phyloP scores from a whole-genome alignment of 768 basidiomycete species.

The Termitomyces sp. region DNA sequence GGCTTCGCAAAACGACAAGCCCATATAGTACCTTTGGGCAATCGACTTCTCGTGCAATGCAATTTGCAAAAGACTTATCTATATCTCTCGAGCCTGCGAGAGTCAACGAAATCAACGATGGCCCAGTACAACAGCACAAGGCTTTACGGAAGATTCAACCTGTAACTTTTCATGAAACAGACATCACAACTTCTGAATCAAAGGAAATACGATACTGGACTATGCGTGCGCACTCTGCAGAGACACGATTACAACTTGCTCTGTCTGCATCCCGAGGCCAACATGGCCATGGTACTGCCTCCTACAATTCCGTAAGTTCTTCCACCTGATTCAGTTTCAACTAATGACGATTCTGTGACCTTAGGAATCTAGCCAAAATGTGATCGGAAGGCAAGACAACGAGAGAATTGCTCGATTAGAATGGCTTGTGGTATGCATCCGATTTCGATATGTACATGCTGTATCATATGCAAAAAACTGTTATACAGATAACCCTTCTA shows the following conservation, averaged over 20 bases:
- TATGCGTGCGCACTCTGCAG: conserved; percentile 60
- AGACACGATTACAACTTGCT: conserved; percentile 43
- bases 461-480: not conserved
- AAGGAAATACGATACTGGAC: conserved; percentile 63
- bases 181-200: not conserved
- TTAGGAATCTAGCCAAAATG: conserved; percentile 39
- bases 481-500: conserved; percentile 32
- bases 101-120: not conserved
- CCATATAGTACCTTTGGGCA: not conserved
- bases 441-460: not conserved
- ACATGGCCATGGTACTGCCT: conserved; percentile 41
- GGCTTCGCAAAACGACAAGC: conserved; percentile 6
- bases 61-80: conserved; percentile 11
- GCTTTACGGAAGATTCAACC: not conserved
- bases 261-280: not conserved
- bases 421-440: conserved; percentile 43
- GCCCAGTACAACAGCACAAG: not conserved
- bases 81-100: conserved; percentile 4
- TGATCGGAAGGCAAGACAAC: conserved; percentile 38
- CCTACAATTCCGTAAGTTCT: conserved; percentile 33
- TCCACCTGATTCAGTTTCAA: not conserved
- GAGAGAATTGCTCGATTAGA: conserved; percentile 49
- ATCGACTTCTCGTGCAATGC: conserved; percentile 9
- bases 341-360: not conserved
- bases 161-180: not conserved